Base-by-base conservation (phyloP, 2,329 filamentous ascomycete species). In the Neospermospora avenae region DNA sequence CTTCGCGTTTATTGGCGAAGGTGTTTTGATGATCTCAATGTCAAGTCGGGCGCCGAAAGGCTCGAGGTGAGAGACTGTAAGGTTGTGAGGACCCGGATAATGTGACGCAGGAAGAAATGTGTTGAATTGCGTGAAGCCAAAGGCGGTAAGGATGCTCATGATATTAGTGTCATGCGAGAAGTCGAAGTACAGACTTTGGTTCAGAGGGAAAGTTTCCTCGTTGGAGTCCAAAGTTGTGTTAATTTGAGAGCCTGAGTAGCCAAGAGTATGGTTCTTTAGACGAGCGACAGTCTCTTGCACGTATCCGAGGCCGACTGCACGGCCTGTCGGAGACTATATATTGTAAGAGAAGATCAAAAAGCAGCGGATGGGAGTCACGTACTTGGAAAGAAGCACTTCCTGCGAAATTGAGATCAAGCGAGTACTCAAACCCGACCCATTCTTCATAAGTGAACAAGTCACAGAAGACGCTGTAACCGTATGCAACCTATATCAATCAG, bases 81-180 rank as follows among this genome's bases (percentile, higher is more conserved):
- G 83, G 56, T 85, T 80, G 69, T 87, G 84, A 4, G 78, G 73
- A 11, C 81, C 80, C 0, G 82, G 81, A 60, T 88, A 81, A 28
- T 76, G 73, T 11, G 79, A 77, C 1, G 81, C 76, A 0, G 85
- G 83, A 3, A 91, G 77, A 14, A 81, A 75, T 20, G 81, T 77
- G 1, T 79, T 77, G 69, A 93, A 91, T 69, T 92, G 89, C 2
- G 76, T 84, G 49, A 92, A 77, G 1, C 88, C 88, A 62, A 93
- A 89, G 0, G 89, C 89, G 0, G 87, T 85, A 3, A 92, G 76
- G 64, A 91, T 82, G 25, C 82, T 81, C 67, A 87, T 78, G 61
- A 90, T 89, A 70, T 89, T 90, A 34, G 86, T 88, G 73, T 93
- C 89, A 72, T 93, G 89, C 16, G 83, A 86, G 72, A 92, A 92